These are phyloP conservation scores for Euphorbia peplus DNA, from an alignment of 345 rosid genomes.

Conservation along the genomic window DNA sequence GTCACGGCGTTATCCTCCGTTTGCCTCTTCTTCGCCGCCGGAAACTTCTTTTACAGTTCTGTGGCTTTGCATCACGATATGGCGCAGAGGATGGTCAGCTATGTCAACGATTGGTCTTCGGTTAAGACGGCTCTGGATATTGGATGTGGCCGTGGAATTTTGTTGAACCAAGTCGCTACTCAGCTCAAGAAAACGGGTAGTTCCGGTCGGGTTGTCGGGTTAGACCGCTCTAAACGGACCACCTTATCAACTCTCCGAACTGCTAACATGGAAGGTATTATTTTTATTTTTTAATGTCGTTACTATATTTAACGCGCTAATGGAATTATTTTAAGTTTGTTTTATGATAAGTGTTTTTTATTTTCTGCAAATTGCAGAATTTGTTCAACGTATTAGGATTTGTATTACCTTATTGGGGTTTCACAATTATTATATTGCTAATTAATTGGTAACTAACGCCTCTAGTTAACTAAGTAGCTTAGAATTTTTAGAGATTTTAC, in stretches of 20 bases:
- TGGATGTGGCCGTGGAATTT: constrained; percentile 91
- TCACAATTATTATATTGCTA: too few relatives aligned
- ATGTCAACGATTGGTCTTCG: constrained; percentile 79
- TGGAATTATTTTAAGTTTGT: neutral
- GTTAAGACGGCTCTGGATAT: constrained; percentile 87
- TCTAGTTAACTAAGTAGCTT: too few relatives aligned
- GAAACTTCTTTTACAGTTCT: constrained; percentile 79
- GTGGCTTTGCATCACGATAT: constrained; percentile 69
- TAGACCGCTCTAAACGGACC: constrained; percentile 72
- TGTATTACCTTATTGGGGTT: too few relatives aligned
- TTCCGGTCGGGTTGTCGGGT: constrained; percentile 90
- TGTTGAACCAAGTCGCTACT: constrained; percentile 86
- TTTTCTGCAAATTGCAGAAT: neutral
- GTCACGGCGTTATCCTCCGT: constrained; percentile 68
- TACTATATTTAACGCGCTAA: neutral
- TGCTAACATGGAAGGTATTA: constrained; percentile 75
- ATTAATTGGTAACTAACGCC: too few relatives aligned
- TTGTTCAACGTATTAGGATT: neutral
- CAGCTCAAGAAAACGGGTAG: constrained; percentile 94
- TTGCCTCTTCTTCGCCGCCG: constrained; percentile 75
- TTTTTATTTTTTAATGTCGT: neutral
- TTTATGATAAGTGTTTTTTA: neutral
- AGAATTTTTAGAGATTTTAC: too few relatives aligned
- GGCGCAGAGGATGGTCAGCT: constrained; percentile 89
- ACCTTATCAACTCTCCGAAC: constrained; percentile 87